A percentile compares a stretch with the other conserved stretches of the same genome.
phyloP scores from a whole-genome alignment of 73 alveolate species.

The Tetrahymena thermophila region DNA sequence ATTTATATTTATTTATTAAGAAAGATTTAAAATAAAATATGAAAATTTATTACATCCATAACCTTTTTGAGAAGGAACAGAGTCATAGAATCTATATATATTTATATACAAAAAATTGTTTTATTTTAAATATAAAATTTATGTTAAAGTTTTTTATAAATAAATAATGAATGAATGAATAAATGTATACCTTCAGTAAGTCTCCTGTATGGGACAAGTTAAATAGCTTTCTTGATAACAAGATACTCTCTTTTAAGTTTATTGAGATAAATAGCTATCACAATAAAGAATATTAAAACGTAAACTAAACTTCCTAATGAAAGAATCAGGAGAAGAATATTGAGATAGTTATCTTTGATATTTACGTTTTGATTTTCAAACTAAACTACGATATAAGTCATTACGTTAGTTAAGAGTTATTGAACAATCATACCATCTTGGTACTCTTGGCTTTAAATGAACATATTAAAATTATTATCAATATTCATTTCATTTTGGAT shows the following conservation, averaged over 20 bases:
- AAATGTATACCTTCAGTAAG: background rate
- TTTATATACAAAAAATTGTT: too few species aligned
- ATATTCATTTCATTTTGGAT: background rate
- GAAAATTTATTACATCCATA: background rate
- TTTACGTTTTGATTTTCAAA: background rate
- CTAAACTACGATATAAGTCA: background rate
- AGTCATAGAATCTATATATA: background rate
- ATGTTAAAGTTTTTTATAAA: too few species aligned
- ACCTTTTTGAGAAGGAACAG: background rate
- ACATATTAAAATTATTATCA: background rate
- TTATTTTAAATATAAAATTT: too few species aligned
- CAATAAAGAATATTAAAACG: background rate
- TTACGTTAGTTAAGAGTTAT: background rate
- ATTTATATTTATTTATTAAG: background rate
- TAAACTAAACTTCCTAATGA: background rate
- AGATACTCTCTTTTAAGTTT: background rate
- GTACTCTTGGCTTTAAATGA: background rate
- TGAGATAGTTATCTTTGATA: background rate
- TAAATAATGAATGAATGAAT: too few species aligned
- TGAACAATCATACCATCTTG: background rate
- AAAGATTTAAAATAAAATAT: background rate
- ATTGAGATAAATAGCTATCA: background rate
- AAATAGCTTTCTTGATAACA: background rate
- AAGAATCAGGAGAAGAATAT: background rate
- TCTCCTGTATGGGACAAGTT: background rate